Base-by-base conservation (phyloP, 2,329 filamentous ascomycete genomes). In the Sarocladium brachiariae region DNA sequence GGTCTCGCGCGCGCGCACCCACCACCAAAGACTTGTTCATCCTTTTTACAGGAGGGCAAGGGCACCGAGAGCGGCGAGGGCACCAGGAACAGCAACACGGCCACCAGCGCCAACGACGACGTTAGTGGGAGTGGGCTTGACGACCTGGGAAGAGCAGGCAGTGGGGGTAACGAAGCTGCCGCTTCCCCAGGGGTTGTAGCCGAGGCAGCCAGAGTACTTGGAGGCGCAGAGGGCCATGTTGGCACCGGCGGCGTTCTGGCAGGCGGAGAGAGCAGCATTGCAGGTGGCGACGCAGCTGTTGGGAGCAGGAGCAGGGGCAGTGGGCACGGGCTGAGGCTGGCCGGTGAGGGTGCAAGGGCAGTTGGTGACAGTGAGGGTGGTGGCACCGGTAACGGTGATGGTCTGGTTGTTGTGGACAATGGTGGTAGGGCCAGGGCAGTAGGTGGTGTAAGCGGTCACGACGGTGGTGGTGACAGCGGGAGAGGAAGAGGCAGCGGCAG, bases 331-430 rank as follows among this genome's bases (percentile, higher is more conserved):
- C 33, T 70, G 68, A 59, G 82, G 70, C 50, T 79, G 77, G 71
- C 75, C 77, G 72, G 74, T 77, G 69, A 81, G 63, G 63, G 80
- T 87, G 82, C 82, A 86, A 59, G 83, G 79, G 77, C 84, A 86
- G 76, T 84, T 73, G 60, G 80, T 80, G 75, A 87, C 78, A 72
- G 83, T 87, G 68, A 86, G 69, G 66, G 81, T 84, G 65, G 81
- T 84, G 65, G 83, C 70, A 77, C 80, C 49, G 57, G 82, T 82
- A 69, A 89, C 73, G 60, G 78, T 84, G 77, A 86, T 87, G 70
- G 83, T 87, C 66, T 77, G 73, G 69, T 69, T 73, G 64, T 76
- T 78, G 71, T 84, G 74, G 62, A 77, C 78, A 68, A 88, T 69
- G 60, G 73, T 68, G 60, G 85, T 88, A 57, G 85, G 67, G 58